A percentile compares a stretch with the other conserved stretches of the same genome.
phyloP scores from a whole-genome alignment of 495 filamentous ascomycete species.

The Hypoxylon intermedium region DNA sequence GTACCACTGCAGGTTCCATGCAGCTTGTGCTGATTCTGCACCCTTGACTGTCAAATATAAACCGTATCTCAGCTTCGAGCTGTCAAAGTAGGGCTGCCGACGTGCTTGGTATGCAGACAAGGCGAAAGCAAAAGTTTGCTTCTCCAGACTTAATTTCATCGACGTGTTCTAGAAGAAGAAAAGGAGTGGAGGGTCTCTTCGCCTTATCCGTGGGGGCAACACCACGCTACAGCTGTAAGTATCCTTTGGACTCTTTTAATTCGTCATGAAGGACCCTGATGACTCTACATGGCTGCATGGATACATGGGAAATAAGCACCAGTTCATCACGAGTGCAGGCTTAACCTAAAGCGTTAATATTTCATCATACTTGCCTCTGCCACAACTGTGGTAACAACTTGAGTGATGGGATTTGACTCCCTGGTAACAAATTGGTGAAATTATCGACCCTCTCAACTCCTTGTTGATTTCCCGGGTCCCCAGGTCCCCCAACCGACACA shows the following conservation, averaged over 20 bases:
- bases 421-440: slow-evolving; percentile 16
- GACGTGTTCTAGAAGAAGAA: slow-evolving; percentile 34
- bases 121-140: slow-evolving; percentile 22
- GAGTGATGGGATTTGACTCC: slow-evolving; percentile 14
- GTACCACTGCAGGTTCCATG: slow-evolving; percentile 26
- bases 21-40: slow-evolving; percentile 17
- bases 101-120: slow-evolving; percentile 6
- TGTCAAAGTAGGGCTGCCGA: slow-evolving; percentile 32
- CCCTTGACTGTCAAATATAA: slow-evolving; percentile 8
- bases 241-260: background rate
- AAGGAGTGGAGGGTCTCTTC: background rate
- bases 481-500: background rate
- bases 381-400: too few species aligned
- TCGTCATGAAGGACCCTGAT: slow-evolving; percentile 31
- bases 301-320: background rate
- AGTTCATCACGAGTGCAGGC: slow-evolving; percentile 2
- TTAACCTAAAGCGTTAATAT: slow-evolving; percentile 27
- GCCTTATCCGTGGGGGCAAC: slow-evolving; percentile 11
- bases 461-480: slow-evolving; percentile 33
- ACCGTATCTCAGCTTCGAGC: slow-evolving; percentile 29
- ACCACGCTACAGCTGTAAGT: slow-evolving; percentile 6
- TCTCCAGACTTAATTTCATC: slow-evolving; percentile 4
- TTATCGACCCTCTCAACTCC: slow-evolving; percentile 30
- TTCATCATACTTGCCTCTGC: slow-evolving; percentile 23
- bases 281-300: slow-evolving; percentile 28